Evolutionary conservation across 768 basidiomycete genomes (phyloP).

Genomic region (Suillus decipiens): DNA sequence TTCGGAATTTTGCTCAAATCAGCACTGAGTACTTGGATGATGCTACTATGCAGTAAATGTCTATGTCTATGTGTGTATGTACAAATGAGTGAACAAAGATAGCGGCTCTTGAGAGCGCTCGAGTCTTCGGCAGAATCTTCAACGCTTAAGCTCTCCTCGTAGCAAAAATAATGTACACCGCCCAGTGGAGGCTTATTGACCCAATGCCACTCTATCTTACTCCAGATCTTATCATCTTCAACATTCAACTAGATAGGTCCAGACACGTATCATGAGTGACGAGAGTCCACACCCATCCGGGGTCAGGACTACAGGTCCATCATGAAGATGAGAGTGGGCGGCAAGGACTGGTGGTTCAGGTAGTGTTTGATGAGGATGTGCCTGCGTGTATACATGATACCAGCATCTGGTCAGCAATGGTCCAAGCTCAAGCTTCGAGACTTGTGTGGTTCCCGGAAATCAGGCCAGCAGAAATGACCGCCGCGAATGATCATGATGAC

Average conservation of each 20-base stretch:
- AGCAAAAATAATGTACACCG: too few species aligned
- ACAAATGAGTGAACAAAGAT: background rate
- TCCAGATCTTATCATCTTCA: background rate
- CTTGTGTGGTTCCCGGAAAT: background rate
- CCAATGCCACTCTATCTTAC: background rate
- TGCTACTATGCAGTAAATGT: background rate
- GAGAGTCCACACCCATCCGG: background rate
- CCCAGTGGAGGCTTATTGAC: too few species aligned
- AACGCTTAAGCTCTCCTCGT: background rate
- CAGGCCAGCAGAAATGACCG: background rate
- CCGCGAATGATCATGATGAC: background rate
- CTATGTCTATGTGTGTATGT: background rate
- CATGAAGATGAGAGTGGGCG: background rate
- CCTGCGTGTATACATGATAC: background rate
- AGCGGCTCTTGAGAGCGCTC: too few species aligned
- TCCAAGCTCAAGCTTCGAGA: too few species aligned
- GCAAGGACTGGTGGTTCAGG: background rate
- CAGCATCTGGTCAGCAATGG: background rate
- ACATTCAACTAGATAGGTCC: background rate
- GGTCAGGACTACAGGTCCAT: too few species aligned
- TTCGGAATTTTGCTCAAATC: background rate
- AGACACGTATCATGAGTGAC: background rate
- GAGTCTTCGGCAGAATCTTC: too few species aligned
- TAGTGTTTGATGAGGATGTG: background rate
- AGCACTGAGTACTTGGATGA: too few species aligned